phyloP scores from a whole-genome alignment of 768 basidiomycete species.

The Pulveroboletus sp. region DNA sequence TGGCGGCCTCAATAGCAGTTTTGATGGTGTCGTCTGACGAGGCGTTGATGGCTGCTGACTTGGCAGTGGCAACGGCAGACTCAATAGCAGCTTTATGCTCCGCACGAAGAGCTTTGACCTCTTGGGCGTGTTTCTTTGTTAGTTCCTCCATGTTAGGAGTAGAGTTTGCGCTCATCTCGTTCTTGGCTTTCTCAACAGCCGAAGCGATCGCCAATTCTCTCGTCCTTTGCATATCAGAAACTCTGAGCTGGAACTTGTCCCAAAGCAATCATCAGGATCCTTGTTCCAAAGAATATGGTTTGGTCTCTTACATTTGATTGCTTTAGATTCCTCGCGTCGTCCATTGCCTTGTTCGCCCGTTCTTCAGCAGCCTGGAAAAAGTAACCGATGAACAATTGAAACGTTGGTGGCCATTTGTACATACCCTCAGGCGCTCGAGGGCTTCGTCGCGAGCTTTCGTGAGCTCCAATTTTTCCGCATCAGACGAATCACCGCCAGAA shows the following conservation, averaged over 20 bases:
- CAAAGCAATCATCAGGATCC: conserved; percentile 25
- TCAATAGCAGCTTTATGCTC: conserved; percentile 56
- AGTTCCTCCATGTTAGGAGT: conserved; percentile 38
- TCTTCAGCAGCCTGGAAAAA: conserved; percentile 40
- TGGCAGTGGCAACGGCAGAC: conserved; percentile 38
- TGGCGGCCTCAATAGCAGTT: conserved; percentile 48
- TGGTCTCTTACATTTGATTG: conserved; percentile 28
- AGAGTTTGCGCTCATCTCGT: conserved; percentile 35
- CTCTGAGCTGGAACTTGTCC: conserved; percentile 61
- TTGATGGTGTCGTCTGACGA: conserved; percentile 36
- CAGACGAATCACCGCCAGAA: conserved; percentile 21
- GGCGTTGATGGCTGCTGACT: conserved; percentile 28
- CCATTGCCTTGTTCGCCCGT: conserved; percentile 41
- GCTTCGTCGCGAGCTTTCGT: conserved; percentile 60
- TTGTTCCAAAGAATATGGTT: background rate
- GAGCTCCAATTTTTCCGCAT: conserved; percentile 56
- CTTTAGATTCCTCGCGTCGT: conserved; percentile 42
- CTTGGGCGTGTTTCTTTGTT: conserved; percentile 54
- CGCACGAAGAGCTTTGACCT: conserved; percentile 54
- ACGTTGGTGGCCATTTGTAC: too few relatives aligned
- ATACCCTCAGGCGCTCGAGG: conserved; percentile 55
- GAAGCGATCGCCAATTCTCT: conserved; percentile 52
- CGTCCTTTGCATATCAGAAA: conserved; percentile 51
- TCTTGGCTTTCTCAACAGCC: conserved; percentile 56
- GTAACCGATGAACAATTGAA: too few relatives aligned